Evolutionary conservation across 1,284 basidiomycete genomes (phyloP).

Genomic region (Cryptococcus sp.): DNA sequence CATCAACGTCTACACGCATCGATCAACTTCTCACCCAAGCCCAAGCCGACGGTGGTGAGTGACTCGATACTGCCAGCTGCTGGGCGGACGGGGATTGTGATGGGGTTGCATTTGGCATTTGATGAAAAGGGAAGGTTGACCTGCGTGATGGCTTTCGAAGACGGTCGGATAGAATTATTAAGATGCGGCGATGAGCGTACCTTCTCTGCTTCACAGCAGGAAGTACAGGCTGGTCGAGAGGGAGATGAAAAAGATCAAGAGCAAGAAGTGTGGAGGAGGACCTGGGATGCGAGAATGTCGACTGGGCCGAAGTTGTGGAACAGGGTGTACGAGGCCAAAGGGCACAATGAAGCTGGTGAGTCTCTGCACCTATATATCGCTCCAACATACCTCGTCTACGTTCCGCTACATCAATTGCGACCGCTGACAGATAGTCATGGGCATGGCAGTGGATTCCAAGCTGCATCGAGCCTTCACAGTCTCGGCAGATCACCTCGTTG

Average conservation of each 20-base stretch:
- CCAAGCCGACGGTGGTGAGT: not conserved
- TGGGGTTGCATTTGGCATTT: constrained; percentile 64
- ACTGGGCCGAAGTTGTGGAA: constrained; percentile 6
- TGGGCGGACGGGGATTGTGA: constrained; percentile 62
- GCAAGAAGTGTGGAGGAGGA: not conserved
- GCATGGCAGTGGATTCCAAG: constrained; percentile 63
- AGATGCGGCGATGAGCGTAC: constrained; percentile 42
- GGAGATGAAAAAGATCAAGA: no score
- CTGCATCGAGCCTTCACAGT: constrained; percentile 64
- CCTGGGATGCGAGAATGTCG: constrained; percentile 3
- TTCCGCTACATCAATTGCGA: not conserved
- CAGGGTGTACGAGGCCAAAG: constrained; percentile 4
- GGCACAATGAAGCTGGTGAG: constrained; percentile 58
- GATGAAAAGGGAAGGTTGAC: constrained; percentile 47
- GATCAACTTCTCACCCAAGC: constrained; percentile 19
- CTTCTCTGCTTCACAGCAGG: constrained; percentile 11
- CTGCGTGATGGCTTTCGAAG: constrained; percentile 71
- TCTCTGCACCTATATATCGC: constrained; percentile 8
- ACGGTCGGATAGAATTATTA: constrained; percentile 66
- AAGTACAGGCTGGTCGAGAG: no score
- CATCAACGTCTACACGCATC: constrained; percentile 60
- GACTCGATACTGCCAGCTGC: not conserved
- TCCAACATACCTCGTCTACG: no score
- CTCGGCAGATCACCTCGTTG: constrained; percentile 75
- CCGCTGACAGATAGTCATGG: constrained; percentile 62